Evolutionary conservation across 495 filamentous ascomycete genomes (phyloP), one percentile per base, ranked within the genome.

Genomic region (Oidiodendron maius): DNA sequence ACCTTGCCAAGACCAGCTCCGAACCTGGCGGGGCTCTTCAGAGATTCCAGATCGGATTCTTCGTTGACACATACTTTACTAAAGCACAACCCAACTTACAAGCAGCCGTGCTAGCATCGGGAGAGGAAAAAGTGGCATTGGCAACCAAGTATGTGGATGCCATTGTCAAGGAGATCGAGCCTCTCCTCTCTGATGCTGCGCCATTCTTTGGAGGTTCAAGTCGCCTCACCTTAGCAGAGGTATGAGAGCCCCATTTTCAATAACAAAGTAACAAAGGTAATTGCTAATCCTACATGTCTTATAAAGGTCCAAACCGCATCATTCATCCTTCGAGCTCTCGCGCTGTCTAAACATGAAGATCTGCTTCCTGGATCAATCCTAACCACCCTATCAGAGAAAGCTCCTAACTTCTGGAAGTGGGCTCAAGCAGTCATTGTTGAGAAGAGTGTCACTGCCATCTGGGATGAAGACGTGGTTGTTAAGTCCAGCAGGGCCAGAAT

Each of bases 131-230:
- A 46, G 62, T 60, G 15, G 49, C 52, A 0, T 42, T 52, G 1
- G 50, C 71, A 9, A 52, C 52, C 10, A 69, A 71, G 21, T 66
- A 74, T 23, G 66, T 72, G 25, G 73, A 69, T 9, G 68, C 68
- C 3, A 61, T 86, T 15, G 72, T 77, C 41, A 89, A 84, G 64
- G 86, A 95, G 56, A 65, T 96, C 44, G 86, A 87, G 65, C 85
- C 86, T 1, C 61, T 86, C 22, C 64, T 96, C 20, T 62, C 65
- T 6, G 77, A 80, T 44, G 83, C 82, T 4, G 72, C 59, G 0
- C 89, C 88, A 0, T 95, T 84, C 69, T 96, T 93, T 66, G 83
- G 82, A n/a, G 89, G 89, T 0, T 83, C 80, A 46, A 70, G 82
- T 42, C 82, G 76, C 58, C 56, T 91, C 26, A 91, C 87, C 2